Conservation (phyloP, 148 eudicot species). For the Camellia lanceoleosa region DNA sequence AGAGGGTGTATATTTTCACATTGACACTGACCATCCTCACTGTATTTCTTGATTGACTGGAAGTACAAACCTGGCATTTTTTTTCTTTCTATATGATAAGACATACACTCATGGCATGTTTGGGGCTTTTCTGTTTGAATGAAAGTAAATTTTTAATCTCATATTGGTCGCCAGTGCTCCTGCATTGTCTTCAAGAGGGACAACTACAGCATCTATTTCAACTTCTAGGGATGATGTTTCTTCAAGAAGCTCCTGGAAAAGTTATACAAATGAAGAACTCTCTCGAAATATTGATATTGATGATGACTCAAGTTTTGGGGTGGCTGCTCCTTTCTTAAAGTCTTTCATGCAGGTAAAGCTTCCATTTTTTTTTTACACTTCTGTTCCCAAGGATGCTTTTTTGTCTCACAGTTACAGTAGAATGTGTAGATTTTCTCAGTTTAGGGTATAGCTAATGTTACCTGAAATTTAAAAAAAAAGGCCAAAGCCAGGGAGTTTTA, state of each 20-base stretch:
- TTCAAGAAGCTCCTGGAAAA: slow-evolving; percentile 67
- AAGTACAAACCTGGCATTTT: neutral
- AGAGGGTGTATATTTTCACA: neutral
- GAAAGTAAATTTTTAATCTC: neutral
- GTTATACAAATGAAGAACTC: slow-evolving; percentile 60
- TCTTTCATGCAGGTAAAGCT: slow-evolving; percentile 87
- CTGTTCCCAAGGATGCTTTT: neutral
- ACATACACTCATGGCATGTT: neutral
- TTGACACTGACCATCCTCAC: neutral
- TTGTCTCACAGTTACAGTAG: neutral
- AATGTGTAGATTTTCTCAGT: neutral
- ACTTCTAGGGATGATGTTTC: slow-evolving; percentile 58
- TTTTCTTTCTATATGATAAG: neutral
- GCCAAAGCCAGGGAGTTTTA: neutral
- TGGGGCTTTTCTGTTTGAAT: neutral
- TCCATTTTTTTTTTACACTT: neutral
- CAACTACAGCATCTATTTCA: slow-evolving; percentile 55
- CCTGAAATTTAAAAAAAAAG: neutral
- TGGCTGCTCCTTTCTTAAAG: slow-evolving; percentile 85
- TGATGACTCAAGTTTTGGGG: slow-evolving; percentile 73
- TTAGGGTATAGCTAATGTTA: neutral
- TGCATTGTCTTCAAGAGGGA: slow-evolving; percentile 72
- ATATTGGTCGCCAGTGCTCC: slow-evolving; percentile 62
- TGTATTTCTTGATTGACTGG: neutral
- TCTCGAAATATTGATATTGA: slow-evolving; percentile 64